A percentile compares a stretch with the other conserved stretches of the same genome.
phyloP scores from a whole-genome alignment of 495 filamentous ascomycete species.

The Penicillium turbatum region DNA sequence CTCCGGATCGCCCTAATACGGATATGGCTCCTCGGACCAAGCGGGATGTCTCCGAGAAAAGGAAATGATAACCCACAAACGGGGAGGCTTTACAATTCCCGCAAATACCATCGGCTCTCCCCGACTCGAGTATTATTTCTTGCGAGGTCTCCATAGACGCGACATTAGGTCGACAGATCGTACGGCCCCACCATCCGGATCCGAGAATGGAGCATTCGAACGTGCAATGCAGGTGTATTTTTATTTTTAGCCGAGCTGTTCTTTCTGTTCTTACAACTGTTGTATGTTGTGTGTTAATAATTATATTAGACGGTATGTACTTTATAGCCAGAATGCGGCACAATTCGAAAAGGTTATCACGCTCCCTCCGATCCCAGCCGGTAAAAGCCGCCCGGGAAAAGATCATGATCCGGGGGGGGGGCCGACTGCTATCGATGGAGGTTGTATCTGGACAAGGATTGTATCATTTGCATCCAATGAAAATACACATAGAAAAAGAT shows the following conservation, averaged over 20 bases:
- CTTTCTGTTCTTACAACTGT: background rate
- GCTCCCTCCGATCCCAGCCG: background rate
- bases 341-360: background rate
- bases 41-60: conserved; percentile 6
- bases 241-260: conserved; percentile 7
- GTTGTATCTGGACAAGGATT: background rate
- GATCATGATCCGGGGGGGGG: background rate
- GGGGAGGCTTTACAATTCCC: too few relatives aligned
- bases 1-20: conserved; percentile 10
- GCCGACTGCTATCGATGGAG: background rate
- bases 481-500: background rate
- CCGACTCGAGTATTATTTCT: background rate
- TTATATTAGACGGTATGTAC: too few relatives aligned
- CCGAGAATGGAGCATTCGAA: conserved; percentile 12
- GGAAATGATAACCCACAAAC: conserved; percentile 6
- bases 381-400: conserved; percentile 1
- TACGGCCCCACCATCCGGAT: conserved; percentile 40
- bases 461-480: conserved; percentile 2
- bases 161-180: background rate
- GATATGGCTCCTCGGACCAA: conserved; percentile 3
- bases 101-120: background rate
- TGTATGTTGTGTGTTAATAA: background rate
- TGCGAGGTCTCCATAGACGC: background rate
- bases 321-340: background rate
- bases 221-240: conserved; percentile 3